Base-by-base conservation (phyloP, 2,329 filamentous ascomycete genomes). In the Fusarium verticillioides region DNA sequence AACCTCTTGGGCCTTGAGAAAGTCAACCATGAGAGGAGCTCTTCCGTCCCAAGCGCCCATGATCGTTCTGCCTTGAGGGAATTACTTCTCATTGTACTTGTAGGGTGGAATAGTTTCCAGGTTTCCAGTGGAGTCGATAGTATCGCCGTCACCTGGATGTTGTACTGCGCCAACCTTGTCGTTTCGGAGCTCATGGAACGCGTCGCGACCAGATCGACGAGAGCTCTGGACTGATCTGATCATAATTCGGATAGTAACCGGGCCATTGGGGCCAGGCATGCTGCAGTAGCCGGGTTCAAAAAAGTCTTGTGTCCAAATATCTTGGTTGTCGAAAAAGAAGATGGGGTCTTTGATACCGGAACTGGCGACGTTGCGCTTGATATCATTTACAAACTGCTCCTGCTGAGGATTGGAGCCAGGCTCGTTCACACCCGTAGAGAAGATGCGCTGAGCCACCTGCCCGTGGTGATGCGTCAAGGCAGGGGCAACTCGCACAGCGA, bases 251-350 rank as follows among this genome's bases (percentile, higher is more conserved):
- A 83, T 70, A 1, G 69, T 68, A 15, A 81, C 60, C 9, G 81
- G 74, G 0, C 82, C 80, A 6, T 81, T 46, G 0, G 80, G 80
- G 0, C 82, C 83, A 1, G 83, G 83, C 59, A 84, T 84, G 52
- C 79, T 83, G 0, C 78, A 73, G 62, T 82, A 85, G 0, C 75
- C 83, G 0, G 83, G 79, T 69, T 85, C 82, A 28, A 84, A 69
- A 46, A 81, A 79, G 63, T 85, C 83, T 56, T 84, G 83, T 1
- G 79, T 78, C 83, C 82, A 85, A 23, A 72, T 60, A 49, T 72
- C 69, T 10, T 58, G 50, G 9, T 69, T 56, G 4, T 46, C 37
- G 44, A 72, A 72, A 12, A 72, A 18, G 36, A 72, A 72, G 1
- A 72, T 16, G 4, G 68, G 57, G 15, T 72, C 69, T 2, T 56